These are phyloP conservation scores for Laetiporus sulphureus DNA, from an alignment of 1,284 basidiomycete genomes.

Conservation along the genomic window DNA sequence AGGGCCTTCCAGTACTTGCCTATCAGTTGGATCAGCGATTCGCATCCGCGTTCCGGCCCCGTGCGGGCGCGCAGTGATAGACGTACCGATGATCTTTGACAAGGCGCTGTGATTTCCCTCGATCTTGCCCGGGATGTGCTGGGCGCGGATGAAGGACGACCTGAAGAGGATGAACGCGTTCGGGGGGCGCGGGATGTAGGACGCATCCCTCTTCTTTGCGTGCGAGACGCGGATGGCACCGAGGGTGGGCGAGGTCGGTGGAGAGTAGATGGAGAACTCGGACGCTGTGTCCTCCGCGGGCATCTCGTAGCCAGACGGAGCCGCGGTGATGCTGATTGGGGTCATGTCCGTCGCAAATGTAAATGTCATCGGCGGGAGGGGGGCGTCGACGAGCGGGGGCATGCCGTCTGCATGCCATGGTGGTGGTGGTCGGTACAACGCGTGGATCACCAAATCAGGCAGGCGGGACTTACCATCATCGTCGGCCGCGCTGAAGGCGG, in stretches of 20 bases:
- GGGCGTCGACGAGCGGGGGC: constrained; percentile 46
- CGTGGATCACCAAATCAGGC: constrained; percentile 17
- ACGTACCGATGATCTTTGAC: constrained; percentile 37
- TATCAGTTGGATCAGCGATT: constrained; percentile 12
- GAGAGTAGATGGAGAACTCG: constrained; percentile 7
- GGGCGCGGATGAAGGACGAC: constrained; percentile 77
- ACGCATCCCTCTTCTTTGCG: constrained; percentile 41
- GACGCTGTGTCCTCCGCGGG: constrained; percentile 21
- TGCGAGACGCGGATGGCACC: constrained; percentile 29
- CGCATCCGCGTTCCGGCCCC: constrained; percentile 4
- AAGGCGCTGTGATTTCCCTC: constrained; percentile 77
- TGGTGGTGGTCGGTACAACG: constrained; percentile 15
- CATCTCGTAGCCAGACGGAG: constrained; percentile 30
- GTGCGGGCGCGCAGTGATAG: constrained; percentile 1
- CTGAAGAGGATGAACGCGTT: constrained; percentile 96
- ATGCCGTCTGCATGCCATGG: constrained; percentile 29
- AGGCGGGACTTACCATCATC: constrained; percentile 26
- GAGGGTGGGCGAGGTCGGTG: constrained; percentile 15
- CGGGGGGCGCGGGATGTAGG: constrained; percentile 84
- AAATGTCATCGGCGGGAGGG: constrained; percentile 39
- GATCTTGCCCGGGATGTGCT: constrained; percentile 70
- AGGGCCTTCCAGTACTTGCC: constrained; percentile 60
- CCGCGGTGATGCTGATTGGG: constrained; percentile 33
- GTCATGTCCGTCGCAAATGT: constrained; percentile 43
- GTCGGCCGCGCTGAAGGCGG: constrained; percentile 22